Base-by-base conservation (phyloP, 805 yeast species). In the Peterozyma toletana region DNA sequence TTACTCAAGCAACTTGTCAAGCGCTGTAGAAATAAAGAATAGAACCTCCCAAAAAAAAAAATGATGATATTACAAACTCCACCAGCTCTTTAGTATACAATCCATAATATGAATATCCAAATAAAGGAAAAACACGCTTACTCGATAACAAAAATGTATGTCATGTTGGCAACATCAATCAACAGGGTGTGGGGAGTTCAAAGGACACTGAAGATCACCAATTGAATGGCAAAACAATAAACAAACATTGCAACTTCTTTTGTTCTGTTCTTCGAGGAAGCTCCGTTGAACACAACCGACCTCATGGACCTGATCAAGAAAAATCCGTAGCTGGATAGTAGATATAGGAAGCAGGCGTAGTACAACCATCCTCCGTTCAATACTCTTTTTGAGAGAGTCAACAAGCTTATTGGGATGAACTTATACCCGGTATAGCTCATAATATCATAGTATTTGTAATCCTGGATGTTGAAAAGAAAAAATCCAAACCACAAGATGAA, bases 381-480 rank as follows among this genome's bases (percentile, higher is more conserved):
- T 46, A 62, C 27, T 66, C 63, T 36, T 49, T 77, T 80, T 52
- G 76, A 58, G 36, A 80, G 58, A 52, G 83, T 63, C 42, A 77
- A 67, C n/a, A 75, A 59, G 14, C 82, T 73, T 49, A 84, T 71
- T 9, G 96, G 87, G 35, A 95, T 88, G 58, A 88, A 95, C 62
- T 93, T 93, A 71, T 93, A 95, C 33, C 98, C 97, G 41, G 90
- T 82, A 64, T 87, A 93, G 48, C 96, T 83, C 9, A 86, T 75
- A 48, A 93, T 68, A 60, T 93, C 99, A 73, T 90, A 80, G 35
- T 86, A 60, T 52, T 80, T 85, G 11, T 85, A 75, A 13, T 77
- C 75, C 29, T 44, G 43, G 43, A 87, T 80, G 47, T 77, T 78
- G 47, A 93, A 71, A 39, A 91, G 68, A 63, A 91, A 93, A 45